phyloP scores from a whole-genome alignment of 2,329 filamentous ascomycete species.

The Colletotrichum melonis region DNA sequence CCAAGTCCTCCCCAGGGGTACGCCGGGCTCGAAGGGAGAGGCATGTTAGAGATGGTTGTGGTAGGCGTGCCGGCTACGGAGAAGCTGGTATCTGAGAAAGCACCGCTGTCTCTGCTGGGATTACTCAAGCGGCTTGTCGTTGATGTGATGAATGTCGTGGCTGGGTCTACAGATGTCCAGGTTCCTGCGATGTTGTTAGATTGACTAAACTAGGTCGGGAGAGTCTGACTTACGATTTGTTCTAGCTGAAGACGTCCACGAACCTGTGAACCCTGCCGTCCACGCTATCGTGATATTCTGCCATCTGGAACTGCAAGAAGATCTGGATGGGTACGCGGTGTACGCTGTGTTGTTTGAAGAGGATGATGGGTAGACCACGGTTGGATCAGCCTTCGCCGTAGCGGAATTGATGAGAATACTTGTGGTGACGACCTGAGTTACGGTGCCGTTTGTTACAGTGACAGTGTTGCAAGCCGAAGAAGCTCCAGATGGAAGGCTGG shows the following conservation, averaged over 20 bases:
- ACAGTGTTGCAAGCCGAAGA: slow-evolving; percentile 25
- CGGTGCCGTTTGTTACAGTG: slow-evolving; percentile 31
- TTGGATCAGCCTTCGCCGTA: slow-evolving; percentile 10
- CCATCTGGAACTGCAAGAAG: slow-evolving; percentile 19
- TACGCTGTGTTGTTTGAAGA: slow-evolving; percentile 1
- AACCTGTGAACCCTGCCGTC: background rate
- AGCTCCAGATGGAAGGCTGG: background rate
- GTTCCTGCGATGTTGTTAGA: slow-evolving; percentile 11
- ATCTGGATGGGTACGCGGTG: background rate
- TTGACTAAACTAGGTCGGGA: background rate
- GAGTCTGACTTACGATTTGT: slow-evolving; percentile 3
- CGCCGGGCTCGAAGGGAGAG: slow-evolving; percentile 45
- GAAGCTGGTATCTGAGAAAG: background rate
- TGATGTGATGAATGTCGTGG: slow-evolving; percentile 32
- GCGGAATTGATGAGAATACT: slow-evolving; percentile 16
- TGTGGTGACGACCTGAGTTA: slow-evolving; percentile 29
- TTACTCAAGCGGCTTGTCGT: background rate
- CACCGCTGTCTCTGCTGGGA: background rate
- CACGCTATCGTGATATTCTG: slow-evolving; percentile 10
- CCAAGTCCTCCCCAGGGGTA: slow-evolving; percentile 51
- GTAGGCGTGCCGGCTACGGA: slow-evolving; percentile 6
- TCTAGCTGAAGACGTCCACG: background rate
- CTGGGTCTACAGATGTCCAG: background rate
- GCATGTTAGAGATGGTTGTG: slow-evolving; percentile 25
- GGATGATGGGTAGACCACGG: background rate